phyloP scores from a whole-genome alignment of 257 asterid species.

The Solanum etuberosum region DNA sequence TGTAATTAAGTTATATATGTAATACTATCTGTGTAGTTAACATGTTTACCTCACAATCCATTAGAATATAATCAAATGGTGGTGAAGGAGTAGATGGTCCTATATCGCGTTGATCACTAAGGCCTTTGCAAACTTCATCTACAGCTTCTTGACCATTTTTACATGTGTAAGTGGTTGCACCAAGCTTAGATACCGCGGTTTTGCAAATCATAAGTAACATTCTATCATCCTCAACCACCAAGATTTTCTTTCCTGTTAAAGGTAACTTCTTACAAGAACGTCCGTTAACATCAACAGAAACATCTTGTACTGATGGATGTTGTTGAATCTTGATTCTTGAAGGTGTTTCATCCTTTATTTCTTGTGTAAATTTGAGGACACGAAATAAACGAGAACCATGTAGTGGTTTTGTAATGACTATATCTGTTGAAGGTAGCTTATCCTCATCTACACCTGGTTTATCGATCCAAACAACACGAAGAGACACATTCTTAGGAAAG shows the following conservation, averaged over 20 bases:
- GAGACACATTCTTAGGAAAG: constrained; percentile 4
- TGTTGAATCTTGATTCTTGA: neutral
- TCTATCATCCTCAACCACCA: constrained; percentile 51
- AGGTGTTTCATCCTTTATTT: neutral
- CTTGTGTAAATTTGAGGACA: neutral
- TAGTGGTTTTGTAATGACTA: constrained; percentile 46
- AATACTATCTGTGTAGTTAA: neutral
- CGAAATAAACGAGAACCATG: constrained; percentile 65
- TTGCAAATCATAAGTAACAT: constrained; percentile 29
- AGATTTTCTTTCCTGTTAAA: constrained; percentile 40
- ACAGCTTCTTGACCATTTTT: constrained; percentile 50
- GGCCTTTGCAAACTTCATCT: constrained; percentile 19
- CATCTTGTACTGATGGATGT: neutral
- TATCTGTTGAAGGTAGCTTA: constrained; percentile 39
- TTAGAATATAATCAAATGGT: constrained; percentile 56
- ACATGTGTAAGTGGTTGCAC: constrained; percentile 33
- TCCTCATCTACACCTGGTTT: constrained; percentile 23
- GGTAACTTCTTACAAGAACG: neutral
- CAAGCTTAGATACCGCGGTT: constrained; percentile 27
- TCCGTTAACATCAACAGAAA: neutral
- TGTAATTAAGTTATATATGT: neutral
- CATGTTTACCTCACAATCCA: constrained; percentile 73
- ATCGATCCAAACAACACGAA: constrained; percentile 58
- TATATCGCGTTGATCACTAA: neutral
- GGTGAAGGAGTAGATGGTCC: neutral